Evolutionary conservation across 768 basidiomycete species (phyloP), one percentile per base, ranked within the genome.

Genomic region (Tulasnella sp.): DNA sequence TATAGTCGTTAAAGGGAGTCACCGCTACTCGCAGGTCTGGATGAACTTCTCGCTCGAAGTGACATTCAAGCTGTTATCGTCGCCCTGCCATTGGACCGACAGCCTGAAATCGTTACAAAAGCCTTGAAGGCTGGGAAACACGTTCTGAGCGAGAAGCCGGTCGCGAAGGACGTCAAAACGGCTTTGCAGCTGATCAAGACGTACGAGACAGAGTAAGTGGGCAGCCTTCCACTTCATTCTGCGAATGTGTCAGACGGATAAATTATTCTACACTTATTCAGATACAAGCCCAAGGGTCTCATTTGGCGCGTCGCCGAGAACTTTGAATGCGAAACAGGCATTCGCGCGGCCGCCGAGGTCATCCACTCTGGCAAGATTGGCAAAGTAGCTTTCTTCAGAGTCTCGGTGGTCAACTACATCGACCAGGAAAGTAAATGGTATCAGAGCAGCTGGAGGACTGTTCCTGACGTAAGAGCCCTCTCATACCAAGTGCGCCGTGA

Each of bases 81-180:
- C 72, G 89, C 88, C 6, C 85, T 96, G 14, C 94, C 94, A 0
- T 95, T 96, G 81, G 87, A 89, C 0, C 79, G 86, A 4, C 93
- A 94, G 82, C 93, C 94, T 1, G 82, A 83, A 22, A 84, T 95
- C 77, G 84, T 96, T 74, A 82, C 88, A 76, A 88, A 87, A 80
- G 80, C 80, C 0, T 76, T 80, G 67, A 75, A 80, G 67, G 78
- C 77, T 31, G 92, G 94, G 36, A 97, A 96, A 83, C 92, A 96
- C 81, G 93, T 96, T 70, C 81, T 96, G 77, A 91, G 91, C 82
- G 94, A 97, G 85, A 96, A 96, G 81, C 95, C 95, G 7, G 86
- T 95, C 17, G 93, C 89, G 3, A 85, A 89, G 54, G 90, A 91
- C 79, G 88, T 94, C 67, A 85, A 86, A 37, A 83, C 84, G 2